These are phyloP conservation scores for Nemania sp. DNA, from an alignment of 2,329 filamentous ascomycete genomes.

Conservation along the genomic window DNA sequence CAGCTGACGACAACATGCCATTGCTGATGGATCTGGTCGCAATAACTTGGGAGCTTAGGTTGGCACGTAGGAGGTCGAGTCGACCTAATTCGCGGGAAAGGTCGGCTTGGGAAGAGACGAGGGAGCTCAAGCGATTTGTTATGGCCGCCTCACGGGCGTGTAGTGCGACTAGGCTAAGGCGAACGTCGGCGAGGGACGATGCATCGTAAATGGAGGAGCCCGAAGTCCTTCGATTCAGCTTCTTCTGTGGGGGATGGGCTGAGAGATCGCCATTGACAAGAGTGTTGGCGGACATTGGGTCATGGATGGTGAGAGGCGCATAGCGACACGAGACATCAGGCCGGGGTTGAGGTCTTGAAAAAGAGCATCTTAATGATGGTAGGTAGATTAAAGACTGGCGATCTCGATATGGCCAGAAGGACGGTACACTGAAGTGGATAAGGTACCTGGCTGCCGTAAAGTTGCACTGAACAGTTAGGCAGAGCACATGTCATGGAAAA, in stretches of 20 bases:
- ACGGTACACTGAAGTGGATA: neutral
- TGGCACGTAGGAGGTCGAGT: constrained; percentile 85
- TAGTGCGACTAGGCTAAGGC: constrained; percentile 73
- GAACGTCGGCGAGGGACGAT: constrained; percentile 77
- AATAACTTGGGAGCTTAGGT: constrained; percentile 84
- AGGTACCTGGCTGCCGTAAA: no score
- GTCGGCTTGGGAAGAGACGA: constrained; percentile 83
- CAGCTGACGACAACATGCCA: constrained; percentile 86
- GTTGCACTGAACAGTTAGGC: neutral
- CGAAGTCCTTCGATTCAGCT: constrained; percentile 34
- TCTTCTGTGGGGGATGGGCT: constrained; percentile 35
- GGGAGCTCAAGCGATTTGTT: constrained; percentile 72
- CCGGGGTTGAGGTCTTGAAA: constrained; percentile 23
- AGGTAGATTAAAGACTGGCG: constrained; percentile 13
- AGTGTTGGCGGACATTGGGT: constrained; percentile 44
- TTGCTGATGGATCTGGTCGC: constrained; percentile 82
- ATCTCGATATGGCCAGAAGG: constrained; percentile 17
- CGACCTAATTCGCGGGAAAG: constrained; percentile 84
- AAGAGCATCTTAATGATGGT: constrained; percentile 11
- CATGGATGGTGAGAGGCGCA: constrained; percentile 39
- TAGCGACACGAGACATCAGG: constrained; percentile 39
- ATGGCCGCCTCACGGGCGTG: constrained; percentile 76
- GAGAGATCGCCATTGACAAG: constrained; percentile 42
- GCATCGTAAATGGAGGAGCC: constrained; percentile 65
- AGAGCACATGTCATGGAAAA: neutral